Evolutionary conservation across 106 monocot species (phyloP), one percentile per base, ranked within the genome.

Genomic region (Posidonia australis): DNA sequence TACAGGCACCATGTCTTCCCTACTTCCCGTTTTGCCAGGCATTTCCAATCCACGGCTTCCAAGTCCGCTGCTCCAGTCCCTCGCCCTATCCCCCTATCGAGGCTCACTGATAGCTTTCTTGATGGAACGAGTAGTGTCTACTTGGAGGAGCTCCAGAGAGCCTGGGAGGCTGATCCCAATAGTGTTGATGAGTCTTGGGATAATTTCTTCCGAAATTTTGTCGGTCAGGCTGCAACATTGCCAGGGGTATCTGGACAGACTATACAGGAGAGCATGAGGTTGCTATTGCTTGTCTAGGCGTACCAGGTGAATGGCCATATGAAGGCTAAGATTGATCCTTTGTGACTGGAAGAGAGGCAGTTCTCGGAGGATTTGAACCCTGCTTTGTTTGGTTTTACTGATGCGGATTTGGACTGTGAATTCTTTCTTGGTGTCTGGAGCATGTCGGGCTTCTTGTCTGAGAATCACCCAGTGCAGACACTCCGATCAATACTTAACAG

Each of bases 111-210:
- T 44, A 87, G 81, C 65, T 88, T 88, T 69, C 71, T 93, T 22
- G 82, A 88, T 55, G 92, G 92, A 49, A 88, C 92, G 0, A 85
- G 85, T 70, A 83, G 85, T 63, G 86, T 94, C 42, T 90, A 94
- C 68, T 74, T 94, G 45, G 94, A 94, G 59, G 94, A 90, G 71
- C 81, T 94, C 43, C 90, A 90, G 70, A 67, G 89, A 9, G 83
- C 89, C 17, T 90, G 94, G 94, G 94, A 94, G 53, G 75, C 77
- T 24, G 89, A 94, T 56, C 94, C 89, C 5, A 72, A 42, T 48
- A 84, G 81, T 61, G 89, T 94, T 0, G 94, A 94, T 23, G 86
- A 86, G 51, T 90, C 94, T 0, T 94, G 94, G 94, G 94, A 94
- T 57, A 94, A 84, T 62, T 94, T 92, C 70, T 92, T 94, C 54